Evolutionary conservation across 306 rosid genomes (phyloP).

Genomic region (Prunus mira): DNA sequence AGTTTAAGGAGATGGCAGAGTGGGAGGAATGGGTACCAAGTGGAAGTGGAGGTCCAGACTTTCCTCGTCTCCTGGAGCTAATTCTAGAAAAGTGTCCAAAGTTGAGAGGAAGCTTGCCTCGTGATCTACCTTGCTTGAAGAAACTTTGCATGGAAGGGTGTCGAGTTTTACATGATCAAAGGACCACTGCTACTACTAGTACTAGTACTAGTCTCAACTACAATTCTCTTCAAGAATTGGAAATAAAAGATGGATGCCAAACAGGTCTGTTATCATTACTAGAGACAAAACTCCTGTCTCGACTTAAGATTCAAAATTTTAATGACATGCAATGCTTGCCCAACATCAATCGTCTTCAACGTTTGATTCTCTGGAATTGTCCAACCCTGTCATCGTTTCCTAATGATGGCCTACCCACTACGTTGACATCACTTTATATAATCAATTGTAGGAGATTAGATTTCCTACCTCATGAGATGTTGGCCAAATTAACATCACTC

Average conservation of each 20-base stretch:
- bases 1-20: background rate
- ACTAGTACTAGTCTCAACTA: too few species aligned
- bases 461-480: background rate
- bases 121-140: background rate
- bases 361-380: accelerated
- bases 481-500: background rate
- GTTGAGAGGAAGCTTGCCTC: background rate
- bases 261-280: background rate
- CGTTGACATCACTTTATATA: accelerated
- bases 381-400: background rate
- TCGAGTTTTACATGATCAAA: background rate
- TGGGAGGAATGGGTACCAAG: conserved; percentile 4
- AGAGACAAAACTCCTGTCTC: background rate
- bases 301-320: background rate
- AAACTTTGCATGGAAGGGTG: accelerated
- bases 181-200: background rate
- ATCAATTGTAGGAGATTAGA: background rate
- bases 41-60: background rate
- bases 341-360: background rate
- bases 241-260: background rate
- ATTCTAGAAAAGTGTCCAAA: background rate
- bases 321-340: background rate
- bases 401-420: background rate
- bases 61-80: background rate
- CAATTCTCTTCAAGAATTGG: background rate